Evolutionary conservation across 345 rosid genomes (phyloP), one percentile per base, ranked within the genome.

Genomic region (Euclidium syriacum): DNA sequence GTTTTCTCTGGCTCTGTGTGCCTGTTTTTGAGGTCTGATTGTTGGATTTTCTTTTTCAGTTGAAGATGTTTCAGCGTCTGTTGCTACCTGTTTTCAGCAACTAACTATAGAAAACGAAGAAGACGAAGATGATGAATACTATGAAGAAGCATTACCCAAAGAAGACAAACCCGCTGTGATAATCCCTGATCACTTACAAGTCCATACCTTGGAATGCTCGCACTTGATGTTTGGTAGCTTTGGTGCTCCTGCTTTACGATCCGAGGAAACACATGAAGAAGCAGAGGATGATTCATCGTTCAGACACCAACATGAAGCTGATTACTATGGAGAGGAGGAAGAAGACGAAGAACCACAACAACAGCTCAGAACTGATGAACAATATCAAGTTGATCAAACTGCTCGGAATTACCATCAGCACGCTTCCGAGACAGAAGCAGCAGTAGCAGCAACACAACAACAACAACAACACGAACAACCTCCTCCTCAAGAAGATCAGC

Each of bases 191-290:
- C 99, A 90, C 73, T 83, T 90, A 25, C 99, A 87, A 79, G 80
- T 87, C 40, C 85, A 87, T 75, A 58, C 80, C 32, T 60, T 74
- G 10, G 96, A 85, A 43, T 94, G 95, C 75, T 83, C 85, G 0
- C 97, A 90, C 77, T 64, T 94, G 79, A 90, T 85, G 72, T 90
- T 94, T 64, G 97, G 99, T 43, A 90, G 91, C 64, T 94, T 94
- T 78, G 95, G 91, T 67, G 10, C 58, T 29, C 30, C n/a, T n/a
- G n/a, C n/a, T n/a, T n/a, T n/a, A n/a, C n/a, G n/a, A n/a, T n/a
- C n/a, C n/a, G n/a, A 81, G 24, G 91, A 83, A 65, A 25, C 76
- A 58, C 40, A 81, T n/a, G n/a, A n/a, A 58, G 91, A 78, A 75
- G 49, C 65, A 36, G 65, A 32, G 18, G 60, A 56, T 29, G 58